Evolutionary conservation across 768 basidiomycete genomes (phyloP).

Genomic region (Boletellus ananiceps): DNA sequence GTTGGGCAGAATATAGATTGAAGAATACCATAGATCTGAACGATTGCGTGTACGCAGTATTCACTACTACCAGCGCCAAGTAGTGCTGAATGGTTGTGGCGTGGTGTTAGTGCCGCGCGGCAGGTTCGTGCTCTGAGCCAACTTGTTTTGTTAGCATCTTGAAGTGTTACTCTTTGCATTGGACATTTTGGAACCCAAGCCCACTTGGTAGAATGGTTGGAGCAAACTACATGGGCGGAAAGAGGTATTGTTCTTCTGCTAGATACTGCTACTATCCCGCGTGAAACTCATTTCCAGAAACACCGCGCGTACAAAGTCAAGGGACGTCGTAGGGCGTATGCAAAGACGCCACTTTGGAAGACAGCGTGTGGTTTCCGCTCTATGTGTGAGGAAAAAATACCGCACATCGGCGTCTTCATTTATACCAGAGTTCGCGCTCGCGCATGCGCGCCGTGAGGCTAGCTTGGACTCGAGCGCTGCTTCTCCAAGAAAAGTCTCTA

Average conservation of each 20-base stretch:
- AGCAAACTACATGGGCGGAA: slow-evolving; percentile 77
- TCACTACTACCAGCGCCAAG: too few species aligned
- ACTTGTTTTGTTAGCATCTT: too few species aligned
- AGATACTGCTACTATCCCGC: background rate
- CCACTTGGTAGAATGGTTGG: slow-evolving; percentile 43
- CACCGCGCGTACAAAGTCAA: slow-evolving; percentile 51
- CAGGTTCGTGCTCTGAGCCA: too few species aligned
- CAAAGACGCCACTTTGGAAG: slow-evolving; percentile 61
- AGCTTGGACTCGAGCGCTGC: background rate
- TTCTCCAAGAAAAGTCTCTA: background rate
- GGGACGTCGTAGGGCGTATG: slow-evolving; percentile 48
- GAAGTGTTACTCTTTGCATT: too few species aligned
- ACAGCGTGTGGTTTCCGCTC: slow-evolving; percentile 51
- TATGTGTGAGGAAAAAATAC: slow-evolving; percentile 15
- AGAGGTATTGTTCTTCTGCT: slow-evolving; percentile 39
- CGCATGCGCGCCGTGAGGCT: slow-evolving; percentile 21
- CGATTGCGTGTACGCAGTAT: background rate
- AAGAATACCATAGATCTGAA: slow-evolving; percentile 12
- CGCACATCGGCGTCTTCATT: slow-evolving; percentile 4
- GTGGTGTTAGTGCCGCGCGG: too few species aligned
- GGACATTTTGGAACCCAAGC: too few species aligned
- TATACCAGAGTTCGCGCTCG: slow-evolving; percentile 22
- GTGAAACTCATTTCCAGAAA: slow-evolving; percentile 39
- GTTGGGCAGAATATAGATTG: background rate
- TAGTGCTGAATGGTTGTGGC: too few species aligned